Percentiles rank a stretch among this genome's conserved stretches.
Evolutionary conservation across 805 yeast species (phyloP).

Genomic region (Clavispora carvajalis): DNA sequence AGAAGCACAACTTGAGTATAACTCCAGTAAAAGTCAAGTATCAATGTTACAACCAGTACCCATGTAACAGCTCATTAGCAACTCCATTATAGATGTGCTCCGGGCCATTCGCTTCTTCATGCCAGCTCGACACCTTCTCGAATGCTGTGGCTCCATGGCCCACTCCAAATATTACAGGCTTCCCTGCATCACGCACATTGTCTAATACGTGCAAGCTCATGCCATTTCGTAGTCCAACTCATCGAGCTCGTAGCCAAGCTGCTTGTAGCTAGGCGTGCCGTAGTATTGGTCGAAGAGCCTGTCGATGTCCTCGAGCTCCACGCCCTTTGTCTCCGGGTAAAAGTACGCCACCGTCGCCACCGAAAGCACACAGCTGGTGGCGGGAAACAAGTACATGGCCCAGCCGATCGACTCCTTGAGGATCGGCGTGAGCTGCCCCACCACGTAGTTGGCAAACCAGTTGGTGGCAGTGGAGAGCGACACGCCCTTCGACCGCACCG

Average conservation of each 20-base stretch:
- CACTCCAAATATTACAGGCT: no score
- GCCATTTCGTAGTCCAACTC: slow-evolving; percentile 19
- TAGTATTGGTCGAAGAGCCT: slow-evolving; percentile 31
- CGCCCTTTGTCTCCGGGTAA: slow-evolving; percentile 43
- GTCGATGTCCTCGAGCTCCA: slow-evolving; percentile 41
- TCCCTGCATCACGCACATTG: no score
- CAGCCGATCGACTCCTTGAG: slow-evolving; percentile 36
- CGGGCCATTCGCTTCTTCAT: no score
- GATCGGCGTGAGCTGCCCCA: slow-evolving; percentile 42
- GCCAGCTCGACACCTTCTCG: no score
- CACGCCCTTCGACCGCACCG: slow-evolving; percentile 40
- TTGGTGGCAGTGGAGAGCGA: slow-evolving; percentile 41
- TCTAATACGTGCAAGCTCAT: neutral
- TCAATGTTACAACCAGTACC: no score
- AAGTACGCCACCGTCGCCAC: slow-evolving; percentile 28
- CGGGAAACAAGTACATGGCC: slow-evolving; percentile 39
- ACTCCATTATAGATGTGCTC: no score
- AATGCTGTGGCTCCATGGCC: no score
- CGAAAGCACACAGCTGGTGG: slow-evolving; percentile 31
- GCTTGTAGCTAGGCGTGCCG: slow-evolving; percentile 10
- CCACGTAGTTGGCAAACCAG: slow-evolving; percentile 42
- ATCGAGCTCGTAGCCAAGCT: slow-evolving; percentile 17
- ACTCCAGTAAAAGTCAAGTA: no score
- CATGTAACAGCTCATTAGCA: no score
- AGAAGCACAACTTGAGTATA: no score